Conservation (phyloP, 2,329 filamentous ascomycete species). For the Teratosphaeria gauchensis region DNA sequence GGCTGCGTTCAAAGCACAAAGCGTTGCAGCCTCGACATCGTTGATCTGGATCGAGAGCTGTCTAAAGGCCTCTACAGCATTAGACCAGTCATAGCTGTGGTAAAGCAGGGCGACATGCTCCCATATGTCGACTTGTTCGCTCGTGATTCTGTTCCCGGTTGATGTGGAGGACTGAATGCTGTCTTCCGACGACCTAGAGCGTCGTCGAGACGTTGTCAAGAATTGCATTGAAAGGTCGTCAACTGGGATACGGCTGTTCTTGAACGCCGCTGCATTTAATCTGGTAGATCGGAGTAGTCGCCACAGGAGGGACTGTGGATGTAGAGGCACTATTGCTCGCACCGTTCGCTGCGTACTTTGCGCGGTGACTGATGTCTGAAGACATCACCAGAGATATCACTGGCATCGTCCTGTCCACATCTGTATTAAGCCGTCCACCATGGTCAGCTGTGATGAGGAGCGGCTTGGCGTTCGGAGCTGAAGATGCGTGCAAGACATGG, state of each 20-base stretch:
- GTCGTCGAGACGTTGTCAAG: background rate
- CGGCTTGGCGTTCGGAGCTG: background rate
- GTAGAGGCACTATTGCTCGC: background rate
- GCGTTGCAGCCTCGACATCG: constrained; percentile 7
- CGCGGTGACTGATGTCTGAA: background rate
- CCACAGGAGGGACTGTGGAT: background rate
- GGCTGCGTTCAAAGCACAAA: constrained; percentile 21
- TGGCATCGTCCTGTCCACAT: background rate
- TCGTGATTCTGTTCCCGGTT: constrained; percentile 4
- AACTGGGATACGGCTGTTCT: background rate
- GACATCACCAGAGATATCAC: background rate
- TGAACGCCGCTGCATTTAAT: background rate
- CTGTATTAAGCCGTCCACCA: background rate
- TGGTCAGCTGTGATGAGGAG: background rate
- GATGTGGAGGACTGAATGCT: background rate
- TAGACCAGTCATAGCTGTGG: constrained; percentile 24
- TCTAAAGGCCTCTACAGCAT: constrained; percentile 19
- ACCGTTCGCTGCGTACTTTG: background rate
- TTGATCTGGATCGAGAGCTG: constrained; percentile 12
- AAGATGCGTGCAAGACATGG: background rate
- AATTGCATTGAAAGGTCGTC: background rate
- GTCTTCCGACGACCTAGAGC: background rate
- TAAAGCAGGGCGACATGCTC: constrained; percentile 25
- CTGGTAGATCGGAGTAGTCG: background rate
- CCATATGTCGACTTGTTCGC: constrained; percentile 22